Base-by-base conservation (phyloP, 176 grass and related monocot species). In the Oryza brachyantha region DNA sequence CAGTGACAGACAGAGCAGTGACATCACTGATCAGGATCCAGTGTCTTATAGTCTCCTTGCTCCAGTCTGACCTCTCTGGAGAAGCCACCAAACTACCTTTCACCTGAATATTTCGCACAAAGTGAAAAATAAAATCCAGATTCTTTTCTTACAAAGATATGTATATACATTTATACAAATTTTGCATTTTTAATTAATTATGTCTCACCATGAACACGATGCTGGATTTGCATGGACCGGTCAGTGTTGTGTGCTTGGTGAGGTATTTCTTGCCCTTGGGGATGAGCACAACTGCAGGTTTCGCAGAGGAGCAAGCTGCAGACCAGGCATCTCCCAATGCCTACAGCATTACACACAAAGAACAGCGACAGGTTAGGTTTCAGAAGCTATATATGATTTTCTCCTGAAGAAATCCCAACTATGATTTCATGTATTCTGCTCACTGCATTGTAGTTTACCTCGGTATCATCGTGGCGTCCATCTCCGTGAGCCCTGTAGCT, bases 151-250 rank as follows among this genome's bases (percentile, higher is more conserved):
- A 67, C 10, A 26, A 41, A 11, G 24, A 54, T 38, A 32, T 11
- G 2, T 17, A 24, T 41, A 31, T 25, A 42, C 50, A 59, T n/a
- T 25, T 8, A 70, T 6, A 41, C 28, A 66, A 1, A 54, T 50
- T 28, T 46, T 55, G 52, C 52, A 55, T 37, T 40, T 64, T 34
- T 26, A 36, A 55, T 10, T 57, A 6, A 55, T 10, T 57, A 6
- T 26, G 21, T 65, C 81, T 84, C 58, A 96, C 93, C 78, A 76
- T 86, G 24, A 92, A 31, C 14, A 70, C 16, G 14, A 92, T 70
- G n/a, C 13, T 59, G 13, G 93, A 92, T 48, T 66, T 78, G 80
- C 90, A 96, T 67, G 90, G 89, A 8, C 93, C 90, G 10, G 71
- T 62, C 10, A 96, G 71, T 17, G 75, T 82, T 9, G 86, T 73